Evolutionary conservation across 192 early-diverging fungal genomes (phyloP).

Genomic region (Coemansia erecta): DNA sequence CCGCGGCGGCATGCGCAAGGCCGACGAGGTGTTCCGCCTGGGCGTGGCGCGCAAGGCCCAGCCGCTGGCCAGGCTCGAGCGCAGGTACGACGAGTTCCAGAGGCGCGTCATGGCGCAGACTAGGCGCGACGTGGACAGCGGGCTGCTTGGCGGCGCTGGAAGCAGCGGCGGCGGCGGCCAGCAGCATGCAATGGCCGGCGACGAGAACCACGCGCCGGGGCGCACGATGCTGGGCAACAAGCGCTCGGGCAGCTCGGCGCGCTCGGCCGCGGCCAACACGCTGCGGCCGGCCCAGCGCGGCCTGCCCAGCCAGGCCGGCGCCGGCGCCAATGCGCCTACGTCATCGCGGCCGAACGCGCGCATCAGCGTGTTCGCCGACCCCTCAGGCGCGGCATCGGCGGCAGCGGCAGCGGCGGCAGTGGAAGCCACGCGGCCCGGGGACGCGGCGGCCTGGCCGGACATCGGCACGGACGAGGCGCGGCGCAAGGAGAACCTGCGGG

Average conservation of each 20-base stretch:
- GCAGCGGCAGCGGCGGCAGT: neutral
- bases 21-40: slow-evolving; percentile 61
- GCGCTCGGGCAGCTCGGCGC: slow-evolving; percentile 17
- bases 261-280: slow-evolving; percentile 31
- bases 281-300: slow-evolving; percentile 33
- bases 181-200: neutral
- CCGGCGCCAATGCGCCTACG: too few species aligned
- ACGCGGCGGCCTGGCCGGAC: slow-evolving; percentile 56
- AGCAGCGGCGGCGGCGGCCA: neutral
- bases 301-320: neutral
- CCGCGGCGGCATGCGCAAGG: slow-evolving; percentile 45
- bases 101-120: slow-evolving; percentile 39
- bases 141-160: neutral
- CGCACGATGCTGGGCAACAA: slow-evolving; percentile 38
- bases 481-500: slow-evolving; percentile 69
- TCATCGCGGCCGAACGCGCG: slow-evolving; percentile 28
- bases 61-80: slow-evolving; percentile 64
- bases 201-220: slow-evolving; percentile 12
- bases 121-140: slow-evolving; percentile 10
- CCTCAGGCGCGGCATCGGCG: slow-evolving; percentile 6
- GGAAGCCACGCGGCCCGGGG: neutral
- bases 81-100: slow-evolving; percentile 61
- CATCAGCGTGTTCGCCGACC: slow-evolving; percentile 42
- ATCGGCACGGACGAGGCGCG: slow-evolving; percentile 58
- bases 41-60: slow-evolving; percentile 71